Conservation (phyloP, 768 basidiomycete genomes). For the Macrocybe gigantea region DNA sequence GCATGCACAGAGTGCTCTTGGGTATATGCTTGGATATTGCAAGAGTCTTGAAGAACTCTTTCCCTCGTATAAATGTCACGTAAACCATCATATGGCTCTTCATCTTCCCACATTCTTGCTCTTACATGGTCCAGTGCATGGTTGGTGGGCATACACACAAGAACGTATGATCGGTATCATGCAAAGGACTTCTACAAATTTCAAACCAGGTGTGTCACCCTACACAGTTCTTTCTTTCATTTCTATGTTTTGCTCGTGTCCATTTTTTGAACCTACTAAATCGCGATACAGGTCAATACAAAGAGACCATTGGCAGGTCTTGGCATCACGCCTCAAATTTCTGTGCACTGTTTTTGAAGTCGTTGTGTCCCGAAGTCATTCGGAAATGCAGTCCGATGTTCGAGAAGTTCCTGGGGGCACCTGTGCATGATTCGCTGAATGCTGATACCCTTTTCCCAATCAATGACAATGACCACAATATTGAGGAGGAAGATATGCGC, state of each 20-base stretch:
- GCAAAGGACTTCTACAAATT: conserved; percentile 22
- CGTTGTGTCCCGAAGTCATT: conserved; percentile 2
- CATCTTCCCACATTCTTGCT: conserved; percentile 26
- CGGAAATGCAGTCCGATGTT: conserved; percentile 2
- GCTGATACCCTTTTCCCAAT: too few species aligned
- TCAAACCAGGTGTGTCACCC: conserved; percentile 18
- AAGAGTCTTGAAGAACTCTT: conserved; percentile 20
- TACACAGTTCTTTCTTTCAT: too few species aligned
- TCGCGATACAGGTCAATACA: conserved; percentile 5
- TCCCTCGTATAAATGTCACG: conserved; percentile 16
- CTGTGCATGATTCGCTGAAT: too few species aligned
- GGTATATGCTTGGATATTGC: conserved; percentile 26
- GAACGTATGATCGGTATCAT: conserved; percentile 28
- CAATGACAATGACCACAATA: too few species aligned
- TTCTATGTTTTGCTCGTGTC: too few species aligned
- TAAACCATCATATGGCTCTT: conserved; percentile 35
- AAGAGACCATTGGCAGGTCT: conserved; percentile 9
- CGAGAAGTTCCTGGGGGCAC: not conserved
- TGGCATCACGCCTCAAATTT: conserved; percentile 9
- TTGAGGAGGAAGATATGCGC: too few species aligned
- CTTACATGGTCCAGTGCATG: conserved; percentile 28
- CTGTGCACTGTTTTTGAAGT: conserved; percentile 9
- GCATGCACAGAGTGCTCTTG: conserved; percentile 17
- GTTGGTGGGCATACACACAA: conserved; percentile 30
- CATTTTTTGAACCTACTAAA: too few species aligned